A percentile compares a stretch with the other conserved stretches of the same genome.
Conservation (phyloP, 306 rosid species). For the Carpinus fangiana region DNA sequence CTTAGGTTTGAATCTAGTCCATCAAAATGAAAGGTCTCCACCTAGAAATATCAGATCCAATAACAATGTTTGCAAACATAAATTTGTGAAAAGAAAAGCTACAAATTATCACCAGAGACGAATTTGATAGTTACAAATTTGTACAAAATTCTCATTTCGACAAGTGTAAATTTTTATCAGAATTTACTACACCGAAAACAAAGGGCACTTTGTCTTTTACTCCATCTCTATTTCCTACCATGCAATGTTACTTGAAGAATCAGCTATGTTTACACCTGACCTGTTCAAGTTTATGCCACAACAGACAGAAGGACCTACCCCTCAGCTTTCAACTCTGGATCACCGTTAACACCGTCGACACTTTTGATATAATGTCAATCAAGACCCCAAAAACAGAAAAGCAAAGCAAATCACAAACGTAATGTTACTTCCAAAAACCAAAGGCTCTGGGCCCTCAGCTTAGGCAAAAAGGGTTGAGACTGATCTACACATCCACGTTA, state of each 20-base stretch:
- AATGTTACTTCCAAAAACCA: neutral
- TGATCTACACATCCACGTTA: neutral
- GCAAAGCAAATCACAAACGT: neutral
- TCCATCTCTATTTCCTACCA: neutral
- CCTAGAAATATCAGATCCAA: neutral
- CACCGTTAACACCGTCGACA: neutral
- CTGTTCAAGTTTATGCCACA: neutral
- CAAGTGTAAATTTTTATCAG: neutral
- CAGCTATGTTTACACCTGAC: neutral
- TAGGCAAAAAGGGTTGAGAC: neutral
- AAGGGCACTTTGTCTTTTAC: neutral
- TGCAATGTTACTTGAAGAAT: neutral
- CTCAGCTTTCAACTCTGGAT: slow-evolving; percentile 1
- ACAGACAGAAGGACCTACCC: neutral
- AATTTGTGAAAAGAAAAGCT: neutral
- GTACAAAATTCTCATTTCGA: neutral
- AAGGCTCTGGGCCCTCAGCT: neutral
- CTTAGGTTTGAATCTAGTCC: neutral
- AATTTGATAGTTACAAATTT: neutral
- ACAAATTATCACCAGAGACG: neutral
- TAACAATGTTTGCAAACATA: neutral
- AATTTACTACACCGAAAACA: neutral
- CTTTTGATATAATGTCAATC: neutral
- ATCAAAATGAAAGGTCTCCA: neutral
- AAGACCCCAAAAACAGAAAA: neutral